phyloP scores from a whole-genome alignment of 1,139 yeast species.

The Diutina scorzettiae region DNA sequence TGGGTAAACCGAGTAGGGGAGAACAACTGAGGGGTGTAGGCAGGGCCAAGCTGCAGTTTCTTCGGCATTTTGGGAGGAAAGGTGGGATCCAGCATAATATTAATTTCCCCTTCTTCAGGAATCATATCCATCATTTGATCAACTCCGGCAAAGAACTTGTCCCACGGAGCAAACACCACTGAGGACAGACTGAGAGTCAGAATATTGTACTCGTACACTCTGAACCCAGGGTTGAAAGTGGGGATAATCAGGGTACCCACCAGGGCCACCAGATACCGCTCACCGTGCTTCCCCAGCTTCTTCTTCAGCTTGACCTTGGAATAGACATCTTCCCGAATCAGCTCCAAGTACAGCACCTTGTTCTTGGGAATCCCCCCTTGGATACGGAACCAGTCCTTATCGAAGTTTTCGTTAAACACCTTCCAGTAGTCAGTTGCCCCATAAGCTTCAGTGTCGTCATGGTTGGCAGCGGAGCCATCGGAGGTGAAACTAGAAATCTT shows the following conservation, averaged over 20 bases:
- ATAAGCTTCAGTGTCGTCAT: neutral
- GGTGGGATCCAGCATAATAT: slow-evolving; percentile 39
- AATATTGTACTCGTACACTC: slow-evolving; percentile 79
- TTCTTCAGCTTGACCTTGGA: slow-evolving; percentile 31
- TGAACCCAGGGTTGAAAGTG: slow-evolving; percentile 69
- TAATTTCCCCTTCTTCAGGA: slow-evolving; percentile 9
- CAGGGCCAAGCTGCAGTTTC: slow-evolving; percentile 55
- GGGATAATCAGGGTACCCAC: slow-evolving; percentile 74
- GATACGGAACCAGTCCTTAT: slow-evolving; percentile 9
- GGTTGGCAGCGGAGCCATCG: slow-evolving; percentile 5
- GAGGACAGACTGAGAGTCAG: slow-evolving; percentile 30
- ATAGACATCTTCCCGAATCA: slow-evolving; percentile 40
- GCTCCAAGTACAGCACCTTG: slow-evolving; percentile 51
- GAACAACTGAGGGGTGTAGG: slow-evolving; percentile 54
- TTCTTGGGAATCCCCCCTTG: slow-evolving; percentile 56
- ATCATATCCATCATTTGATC: slow-evolving; percentile 13
- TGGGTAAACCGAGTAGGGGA: slow-evolving; percentile 66
- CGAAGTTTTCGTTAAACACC: neutral
- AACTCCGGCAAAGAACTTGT: slow-evolving; percentile 37
- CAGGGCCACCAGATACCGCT: slow-evolving; percentile 58
- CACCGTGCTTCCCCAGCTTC: slow-evolving; percentile 34
- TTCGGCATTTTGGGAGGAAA: slow-evolving; percentile 56
- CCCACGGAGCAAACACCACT: slow-evolving; percentile 35
- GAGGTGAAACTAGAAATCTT: slow-evolving; percentile 8
- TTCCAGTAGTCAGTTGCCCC: neutral